These are phyloP conservation scores for Populus davidiana DNA, from an alignment of 345 rosid genomes.

Conservation along the genomic window DNA sequence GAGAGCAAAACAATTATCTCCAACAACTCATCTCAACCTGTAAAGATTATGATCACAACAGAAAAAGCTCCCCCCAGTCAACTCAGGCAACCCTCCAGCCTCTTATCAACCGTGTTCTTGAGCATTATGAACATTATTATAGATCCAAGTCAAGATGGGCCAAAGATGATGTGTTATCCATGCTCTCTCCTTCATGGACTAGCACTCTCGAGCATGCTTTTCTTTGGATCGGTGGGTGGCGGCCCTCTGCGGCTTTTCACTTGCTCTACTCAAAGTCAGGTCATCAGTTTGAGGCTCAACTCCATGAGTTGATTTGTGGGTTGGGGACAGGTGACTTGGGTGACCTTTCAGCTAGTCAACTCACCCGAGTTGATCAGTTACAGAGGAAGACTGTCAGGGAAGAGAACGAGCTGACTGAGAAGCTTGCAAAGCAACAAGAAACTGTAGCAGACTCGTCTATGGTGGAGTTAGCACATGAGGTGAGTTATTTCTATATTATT, in stretches of 20 bases:
- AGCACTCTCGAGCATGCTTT: constrained; percentile 45
- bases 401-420: constrained; percentile 39
- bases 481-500: no score
- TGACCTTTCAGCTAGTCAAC: constrained; percentile 34
- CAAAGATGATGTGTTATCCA: constrained; percentile 24
- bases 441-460: constrained; percentile 40
- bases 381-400: constrained; percentile 25
- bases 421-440: constrained; percentile 43
- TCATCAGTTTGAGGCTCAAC: constrained; percentile 35
- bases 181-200: constrained; percentile 47
- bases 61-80: neutral
- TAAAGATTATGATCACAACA: neutral
- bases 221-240: constrained; percentile 58
- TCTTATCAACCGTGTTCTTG: constrained; percentile 26
- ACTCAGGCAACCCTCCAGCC: neutral
- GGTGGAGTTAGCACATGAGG: constrained; percentile 41
- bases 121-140: constrained; percentile 48
- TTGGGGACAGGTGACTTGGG: constrained; percentile 37
- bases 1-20: constrained; percentile 38
- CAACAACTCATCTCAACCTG: constrained; percentile 32
- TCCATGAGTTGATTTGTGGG: constrained; percentile 32
- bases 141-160: constrained; percentile 33
- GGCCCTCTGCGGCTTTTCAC: constrained; percentile 49
- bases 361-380: constrained; percentile 31
- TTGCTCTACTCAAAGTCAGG: constrained; percentile 50